A percentile compares a stretch with the other conserved stretches of the same genome.
Evolutionary conservation across 1,284 basidiomycete genomes (phyloP).

Genomic region (Trichosporon asahii): DNA sequence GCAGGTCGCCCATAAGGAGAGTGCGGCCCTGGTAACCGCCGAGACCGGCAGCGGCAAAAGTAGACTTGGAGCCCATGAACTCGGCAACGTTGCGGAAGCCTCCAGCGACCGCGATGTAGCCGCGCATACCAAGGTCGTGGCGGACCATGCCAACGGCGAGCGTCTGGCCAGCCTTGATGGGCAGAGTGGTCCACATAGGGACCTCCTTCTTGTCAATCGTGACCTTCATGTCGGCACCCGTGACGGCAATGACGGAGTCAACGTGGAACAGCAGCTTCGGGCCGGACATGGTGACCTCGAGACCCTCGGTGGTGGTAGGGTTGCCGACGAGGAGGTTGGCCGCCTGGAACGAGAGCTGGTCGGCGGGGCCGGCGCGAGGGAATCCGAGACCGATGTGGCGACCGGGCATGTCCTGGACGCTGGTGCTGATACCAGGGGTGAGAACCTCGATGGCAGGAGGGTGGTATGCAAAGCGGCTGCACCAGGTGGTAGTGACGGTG

Average conservation of each 20-base stretch:
- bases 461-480: conserved; percentile 46
- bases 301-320: conserved; percentile 56
- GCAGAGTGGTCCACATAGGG: conserved; percentile 57
- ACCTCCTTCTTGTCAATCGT: conserved; percentile 54
- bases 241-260: conserved; percentile 58
- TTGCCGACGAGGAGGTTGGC: conserved; percentile 67
- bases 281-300: conserved; percentile 57
- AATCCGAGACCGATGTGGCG: conserved; percentile 61
- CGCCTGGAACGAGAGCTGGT: conserved; percentile 59
- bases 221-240: conserved; percentile 57
- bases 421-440: conserved; percentile 60
- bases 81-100: conserved; percentile 60
- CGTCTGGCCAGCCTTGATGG: conserved; percentile 55
- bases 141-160: conserved; percentile 52
- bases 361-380: conserved; percentile 67
- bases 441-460: conserved; percentile 59
- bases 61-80: conserved; percentile 59
- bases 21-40: conserved; percentile 55
- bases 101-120: conserved; percentile 60
- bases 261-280: conserved; percentile 56
- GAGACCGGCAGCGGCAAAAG: conserved; percentile 35
- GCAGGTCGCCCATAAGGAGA: conserved; percentile 52
- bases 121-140: conserved; percentile 57
- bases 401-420: conserved; percentile 65
- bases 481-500: conserved; percentile 58